These are phyloP conservation scores for Maudiozyma turicensis DNA, from an alignment of 805 yeast genomes.

Conservation along the genomic window DNA sequence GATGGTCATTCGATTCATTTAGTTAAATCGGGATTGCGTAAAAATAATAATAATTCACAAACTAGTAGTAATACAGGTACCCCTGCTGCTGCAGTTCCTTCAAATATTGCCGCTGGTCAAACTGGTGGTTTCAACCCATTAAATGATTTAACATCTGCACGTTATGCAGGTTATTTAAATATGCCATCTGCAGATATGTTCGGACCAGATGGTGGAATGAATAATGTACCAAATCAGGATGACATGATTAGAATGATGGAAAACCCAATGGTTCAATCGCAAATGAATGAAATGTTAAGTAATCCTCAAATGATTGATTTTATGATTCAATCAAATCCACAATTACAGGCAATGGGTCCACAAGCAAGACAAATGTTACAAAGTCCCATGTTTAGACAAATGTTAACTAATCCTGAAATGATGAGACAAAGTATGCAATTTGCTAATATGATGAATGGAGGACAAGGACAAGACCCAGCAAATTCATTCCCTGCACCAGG, in stretches of 20 bases:
- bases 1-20: slow-evolving; percentile 81
- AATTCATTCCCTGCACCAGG: slow-evolving; percentile 44
- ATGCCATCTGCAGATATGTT: slow-evolving; percentile 82
- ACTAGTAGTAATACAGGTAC: slow-evolving; percentile 11
- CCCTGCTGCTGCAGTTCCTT: slow-evolving; percentile 37
- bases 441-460: slow-evolving; percentile 39
- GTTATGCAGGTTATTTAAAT: slow-evolving; percentile 82
- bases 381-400: slow-evolving; percentile 70
- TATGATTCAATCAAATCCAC: slow-evolving; percentile 75
- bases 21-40: slow-evolving; percentile 65
- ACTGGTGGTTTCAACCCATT: slow-evolving; percentile 82
- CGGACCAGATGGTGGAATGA: slow-evolving; percentile 84
- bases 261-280: slow-evolving; percentile 71
- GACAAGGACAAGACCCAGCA: slow-evolving; percentile 16
- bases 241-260: slow-evolving; percentile 68
- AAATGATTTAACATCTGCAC: slow-evolving; percentile 88
- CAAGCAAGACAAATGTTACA: slow-evolving; percentile 79
- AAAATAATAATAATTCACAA: slow-evolving; percentile 20
- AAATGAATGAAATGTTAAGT: slow-evolving; percentile 69
- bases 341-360: slow-evolving; percentile 78
- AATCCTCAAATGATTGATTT: slow-evolving; percentile 85
- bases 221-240: slow-evolving; percentile 58
- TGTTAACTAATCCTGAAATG: slow-evolving; percentile 76
- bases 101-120: slow-evolving; percentile 71
- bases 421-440: slow-evolving; percentile 74